A percentile compares a stretch with the other conserved stretches of the same genome.
Conservation (phyloP, 257 asterid genomes). For the Ehretia macrophylla region DNA sequence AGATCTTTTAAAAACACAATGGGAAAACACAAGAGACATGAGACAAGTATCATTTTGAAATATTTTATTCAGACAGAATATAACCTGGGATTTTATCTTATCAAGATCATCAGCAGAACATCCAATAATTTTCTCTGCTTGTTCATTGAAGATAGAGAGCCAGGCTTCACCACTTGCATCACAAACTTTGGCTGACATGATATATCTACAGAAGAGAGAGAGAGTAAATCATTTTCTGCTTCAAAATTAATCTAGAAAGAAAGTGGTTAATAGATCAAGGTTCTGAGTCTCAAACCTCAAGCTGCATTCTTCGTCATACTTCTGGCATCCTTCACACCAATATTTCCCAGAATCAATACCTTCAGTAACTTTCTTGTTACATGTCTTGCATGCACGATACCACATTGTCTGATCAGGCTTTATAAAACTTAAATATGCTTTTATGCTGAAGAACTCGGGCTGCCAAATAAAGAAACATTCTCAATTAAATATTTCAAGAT, state of each 20-base stretch:
- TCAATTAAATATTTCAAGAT: background rate
- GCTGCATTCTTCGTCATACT: slow-evolving; percentile 50
- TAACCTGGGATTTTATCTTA: slow-evolving; percentile 58
- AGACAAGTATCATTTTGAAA: too few relatives aligned
- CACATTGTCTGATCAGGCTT: slow-evolving; percentile 90
- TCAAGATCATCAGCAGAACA: slow-evolving; percentile 81
- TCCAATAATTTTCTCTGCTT: slow-evolving; percentile 74
- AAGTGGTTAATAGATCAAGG: background rate
- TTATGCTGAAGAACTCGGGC: slow-evolving; percentile 68
- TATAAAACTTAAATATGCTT: slow-evolving; percentile 63
- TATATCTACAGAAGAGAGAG: slow-evolving; percentile 42
- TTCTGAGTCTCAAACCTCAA: slow-evolving; percentile 46
- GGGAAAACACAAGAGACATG: too few relatives aligned
- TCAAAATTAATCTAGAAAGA: background rate
- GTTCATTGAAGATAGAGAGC: slow-evolving; percentile 66
- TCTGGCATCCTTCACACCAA: slow-evolving; percentile 84
- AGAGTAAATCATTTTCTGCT: background rate
- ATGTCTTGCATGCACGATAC: slow-evolving; percentile 89
- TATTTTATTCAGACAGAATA: background rate
- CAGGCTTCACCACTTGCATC: slow-evolving; percentile 91
- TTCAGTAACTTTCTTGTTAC: slow-evolving; percentile 86
- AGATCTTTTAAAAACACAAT: too few relatives aligned
- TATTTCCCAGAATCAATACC: slow-evolving; percentile 69
- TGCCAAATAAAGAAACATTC: slow-evolving; percentile 20
- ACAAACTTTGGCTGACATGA: slow-evolving; percentile 60